A percentile compares a stretch with the other conserved stretches of the same genome.
These are phyloP conservation scores for Aureobasidium sp. DNA, from an alignment of 2,329 filamentous ascomycete species.

Conservation along the genomic window DNA sequence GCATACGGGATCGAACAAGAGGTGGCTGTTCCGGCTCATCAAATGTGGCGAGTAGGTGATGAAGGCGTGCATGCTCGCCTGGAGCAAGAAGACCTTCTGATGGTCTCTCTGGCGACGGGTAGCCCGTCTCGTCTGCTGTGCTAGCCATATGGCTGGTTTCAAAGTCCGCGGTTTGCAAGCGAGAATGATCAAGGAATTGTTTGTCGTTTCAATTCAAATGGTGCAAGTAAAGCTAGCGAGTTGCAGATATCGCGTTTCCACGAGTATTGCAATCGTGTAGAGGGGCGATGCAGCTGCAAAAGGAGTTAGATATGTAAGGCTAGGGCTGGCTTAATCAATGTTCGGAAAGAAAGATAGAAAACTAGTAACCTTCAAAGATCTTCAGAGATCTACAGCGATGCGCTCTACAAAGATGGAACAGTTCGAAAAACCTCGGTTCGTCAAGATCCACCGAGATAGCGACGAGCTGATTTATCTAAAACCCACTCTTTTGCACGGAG, in stretches of 20 bases:
- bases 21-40: background rate
- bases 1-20: background rate
- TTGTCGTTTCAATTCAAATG: background rate
- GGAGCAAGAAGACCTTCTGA: background rate
- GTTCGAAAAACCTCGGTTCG: background rate
- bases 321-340: background rate
- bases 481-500: background rate
- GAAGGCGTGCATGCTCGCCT: conserved; percentile 4
- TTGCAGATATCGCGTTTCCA: background rate
- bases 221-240: background rate
- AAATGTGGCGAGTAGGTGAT: background rate
- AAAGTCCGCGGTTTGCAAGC: background rate
- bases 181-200: background rate
- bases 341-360: background rate
- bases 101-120: background rate
- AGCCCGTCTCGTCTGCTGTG: background rate
- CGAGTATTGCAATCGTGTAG: background rate
- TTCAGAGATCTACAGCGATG: background rate
- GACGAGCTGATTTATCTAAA: background rate
- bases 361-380: background rate
- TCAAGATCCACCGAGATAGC: conserved; percentile 3
- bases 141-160: background rate
- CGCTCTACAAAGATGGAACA: conserved; percentile 4
- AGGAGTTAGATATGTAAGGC: background rate
- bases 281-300: background rate